Evolutionary conservation across 306 rosid genomes (phyloP), one percentile per base, ranked within the genome.

Genomic region (Rosa chinensis): DNA sequence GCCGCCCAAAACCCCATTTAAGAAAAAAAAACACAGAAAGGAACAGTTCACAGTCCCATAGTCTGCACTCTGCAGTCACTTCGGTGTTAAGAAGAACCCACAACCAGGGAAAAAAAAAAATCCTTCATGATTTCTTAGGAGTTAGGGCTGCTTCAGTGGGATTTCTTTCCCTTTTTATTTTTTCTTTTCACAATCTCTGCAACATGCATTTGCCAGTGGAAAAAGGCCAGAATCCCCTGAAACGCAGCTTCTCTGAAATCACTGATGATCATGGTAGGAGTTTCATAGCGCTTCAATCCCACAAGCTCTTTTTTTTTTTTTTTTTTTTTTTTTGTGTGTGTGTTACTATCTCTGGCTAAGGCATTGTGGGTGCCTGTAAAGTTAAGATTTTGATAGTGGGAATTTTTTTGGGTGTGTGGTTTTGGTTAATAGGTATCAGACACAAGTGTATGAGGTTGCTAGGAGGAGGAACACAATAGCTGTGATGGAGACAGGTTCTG

Each of bases 401-500:
- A 23, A 42, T 45, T 80, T 49, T 49, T 5, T 68, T 58, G 32
- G 59, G 73, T 37, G 14, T 64, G 45, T 14, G 16, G 62, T 2
- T 17, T 10, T 73, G 3, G 9, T 21, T 39, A 14, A 23, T 75
- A 92, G 99, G 81, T 91, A 91, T 83, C 97, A 94, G 74, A 62
- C 64, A 75, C 88, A 89, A 80, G 88, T 91, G 25, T 89, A 85
- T 79, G 86, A 89, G 77, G 90, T 89, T 67, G 97, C 96, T 70
- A 82, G 73, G 87, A 81, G 28, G 71, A 91, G 87, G 79, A 92
- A 92, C 87, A 91, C 91, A 0, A 91, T 94, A 69, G 97, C 95
- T 4, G 97, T 92, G 66, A 78, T 94, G 92, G 97, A 87, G 70
- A 92, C 97, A 5, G 97, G 97, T 37, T 71, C 97, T 1, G 97